Evolutionary conservation across 805 yeast genomes (phyloP), one percentile per base, ranked within the genome.

Genomic region (Saccharomyces kudriavzevii): DNA sequence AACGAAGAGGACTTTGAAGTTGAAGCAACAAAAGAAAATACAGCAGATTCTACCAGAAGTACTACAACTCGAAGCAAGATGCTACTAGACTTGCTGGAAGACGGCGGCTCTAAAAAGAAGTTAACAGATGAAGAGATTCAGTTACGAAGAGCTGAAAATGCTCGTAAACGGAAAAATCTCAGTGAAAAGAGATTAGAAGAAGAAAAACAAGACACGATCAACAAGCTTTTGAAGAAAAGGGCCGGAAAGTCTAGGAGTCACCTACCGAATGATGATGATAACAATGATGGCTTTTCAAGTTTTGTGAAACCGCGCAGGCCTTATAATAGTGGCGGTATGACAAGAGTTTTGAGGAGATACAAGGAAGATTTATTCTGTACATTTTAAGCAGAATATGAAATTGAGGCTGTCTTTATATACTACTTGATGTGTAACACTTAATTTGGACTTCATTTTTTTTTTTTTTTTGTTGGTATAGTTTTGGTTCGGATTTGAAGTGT

Each of bases 151-250:
- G 88, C 95, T 0, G 99, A 92, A 67, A 84, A 82, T 62, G 92
- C 97, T 0, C 79, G 98, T 62, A 82, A 90, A 68, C 77, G 99
- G 59, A 87, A 87, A 68, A 91, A 92, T 65, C 78, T 89, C 62
- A 83, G 85, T 60, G 90, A 85, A 62, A 85, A 85, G 71, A 82
- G 85, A 58, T 72, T 89, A 45, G 97, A 91, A 64, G 97, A 89
- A 68, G 98, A 94, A 69, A 94, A 94, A 67, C 81, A 84, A 64
- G 97, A 92, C 58, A 91, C 97, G 0, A 77, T 92, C 58, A 92
- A 92, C 68, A 89, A 88, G 67, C 74, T 92, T 58, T 74, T 92
- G 58, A 85, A 88, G 70, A 83, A 91, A 68, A 78, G 96, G 58
- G 96, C 97, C 0, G 82, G 81, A 49, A 86, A 86, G 65, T 80